Evolutionary conservation across 2,329 filamentous ascomycete species (phyloP).

Genomic region (Aureobasidium sp.): DNA sequence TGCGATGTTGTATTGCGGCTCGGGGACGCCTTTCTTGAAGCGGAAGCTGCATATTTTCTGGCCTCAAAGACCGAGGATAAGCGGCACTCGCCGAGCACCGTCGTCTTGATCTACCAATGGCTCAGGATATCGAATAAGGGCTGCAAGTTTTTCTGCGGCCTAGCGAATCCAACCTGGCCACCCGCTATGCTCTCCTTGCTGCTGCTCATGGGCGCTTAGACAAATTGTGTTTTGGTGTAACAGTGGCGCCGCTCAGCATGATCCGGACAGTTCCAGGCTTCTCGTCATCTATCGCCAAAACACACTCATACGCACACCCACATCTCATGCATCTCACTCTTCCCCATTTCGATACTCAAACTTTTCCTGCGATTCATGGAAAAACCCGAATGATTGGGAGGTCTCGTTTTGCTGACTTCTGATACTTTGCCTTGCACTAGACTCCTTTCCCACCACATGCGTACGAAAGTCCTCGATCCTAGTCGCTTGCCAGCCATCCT

Average conservation of each 20-base stretch:
- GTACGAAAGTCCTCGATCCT: constrained; percentile 36
- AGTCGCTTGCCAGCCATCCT: constrained; percentile 44
- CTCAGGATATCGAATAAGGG: neutral
- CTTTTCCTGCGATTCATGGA: neutral
- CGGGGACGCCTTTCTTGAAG: neutral
- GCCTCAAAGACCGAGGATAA: neutral
- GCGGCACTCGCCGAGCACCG: constrained; percentile 1
- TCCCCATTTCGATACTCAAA: neutral
- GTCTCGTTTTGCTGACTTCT: neutral
- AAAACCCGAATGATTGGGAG: constrained; percentile 7
- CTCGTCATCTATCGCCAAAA: neutral
- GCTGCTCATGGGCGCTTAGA: neutral
- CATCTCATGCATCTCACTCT: neutral
- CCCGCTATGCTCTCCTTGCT: neutral
- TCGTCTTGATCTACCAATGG: neutral
- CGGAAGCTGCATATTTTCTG: neutral
- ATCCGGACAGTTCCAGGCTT: neutral
- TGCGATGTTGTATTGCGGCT: neutral
- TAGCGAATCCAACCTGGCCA: neutral
- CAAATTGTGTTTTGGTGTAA: neutral
- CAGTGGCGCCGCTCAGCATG: neutral
- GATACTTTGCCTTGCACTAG: constrained; percentile 25
- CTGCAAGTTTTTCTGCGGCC: neutral
- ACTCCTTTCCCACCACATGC: constrained; percentile 40
- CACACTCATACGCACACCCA: neutral